Evolutionary conservation across 352 stramenopile genomes (phyloP).

Genomic region (Phytophthora hybrid): DNA sequence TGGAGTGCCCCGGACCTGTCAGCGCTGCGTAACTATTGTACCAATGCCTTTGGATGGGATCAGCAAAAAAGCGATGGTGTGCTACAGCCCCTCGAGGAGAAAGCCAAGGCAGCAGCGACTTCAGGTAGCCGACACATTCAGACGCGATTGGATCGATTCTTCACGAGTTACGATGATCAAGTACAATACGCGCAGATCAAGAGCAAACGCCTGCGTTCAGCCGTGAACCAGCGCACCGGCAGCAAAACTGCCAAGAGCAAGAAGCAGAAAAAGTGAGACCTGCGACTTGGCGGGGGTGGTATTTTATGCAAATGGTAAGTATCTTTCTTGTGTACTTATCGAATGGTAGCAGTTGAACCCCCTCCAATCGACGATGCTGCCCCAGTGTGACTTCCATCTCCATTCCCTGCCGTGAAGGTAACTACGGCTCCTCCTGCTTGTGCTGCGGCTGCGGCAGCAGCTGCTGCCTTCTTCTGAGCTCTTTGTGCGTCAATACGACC

Average conservation of each 20-base stretch:
- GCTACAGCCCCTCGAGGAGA: conserved; percentile 91
- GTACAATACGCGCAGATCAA: conserved; percentile 94
- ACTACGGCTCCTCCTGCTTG: conserved; percentile 21
- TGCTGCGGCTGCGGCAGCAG: conserved; percentile 32
- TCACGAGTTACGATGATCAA: conserved; percentile 96
- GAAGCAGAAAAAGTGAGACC: conserved; percentile 33
- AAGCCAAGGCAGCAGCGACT: conserved; percentile 43
- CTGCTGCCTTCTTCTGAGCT: conserved; percentile 72
- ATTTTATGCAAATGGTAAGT: conserved; percentile 23
- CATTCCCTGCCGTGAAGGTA: conserved; percentile 22
- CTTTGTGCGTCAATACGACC: conserved; percentile 73
- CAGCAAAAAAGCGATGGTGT: conserved; percentile 89
- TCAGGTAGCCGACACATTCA: conserved; percentile 62
- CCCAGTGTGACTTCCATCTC: conserved; percentile 27
- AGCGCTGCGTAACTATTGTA: conserved; percentile 89
- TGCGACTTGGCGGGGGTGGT: neutral
- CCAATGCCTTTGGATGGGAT: conserved; percentile 94
- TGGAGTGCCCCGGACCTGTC: conserved; percentile 93
- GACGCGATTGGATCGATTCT: conserved; percentile 95
- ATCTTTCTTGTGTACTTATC: conserved; percentile 21
- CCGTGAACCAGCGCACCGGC: conserved; percentile 59
- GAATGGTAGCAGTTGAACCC: conserved; percentile 34
- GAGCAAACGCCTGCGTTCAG: conserved; percentile 88
- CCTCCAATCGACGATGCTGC: conserved; percentile 22
- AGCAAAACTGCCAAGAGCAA: conserved; percentile 27